These are phyloP conservation scores for Ceratocystis cubensis DNA, from an alignment of 2,329 filamentous ascomycete species.

Conservation along the genomic window DNA sequence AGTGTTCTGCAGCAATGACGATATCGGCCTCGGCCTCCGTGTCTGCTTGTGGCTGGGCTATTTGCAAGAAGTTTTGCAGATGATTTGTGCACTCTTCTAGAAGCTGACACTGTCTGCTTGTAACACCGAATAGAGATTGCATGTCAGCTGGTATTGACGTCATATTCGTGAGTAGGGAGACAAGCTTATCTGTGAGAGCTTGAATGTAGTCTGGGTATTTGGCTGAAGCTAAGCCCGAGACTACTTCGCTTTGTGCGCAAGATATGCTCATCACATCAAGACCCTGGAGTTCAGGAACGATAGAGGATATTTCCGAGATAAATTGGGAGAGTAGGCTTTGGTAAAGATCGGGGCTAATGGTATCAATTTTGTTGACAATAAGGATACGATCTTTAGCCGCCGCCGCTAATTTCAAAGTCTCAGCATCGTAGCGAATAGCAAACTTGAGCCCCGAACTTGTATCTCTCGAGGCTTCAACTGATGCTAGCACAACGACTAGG, in stretches of 20 bases:
- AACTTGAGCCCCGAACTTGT: neutral
- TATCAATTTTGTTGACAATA: slow-evolving; percentile 52
- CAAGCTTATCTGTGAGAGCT: slow-evolving; percentile 52
- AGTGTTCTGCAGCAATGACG: slow-evolving; percentile 77
- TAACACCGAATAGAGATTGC: slow-evolving; percentile 79
- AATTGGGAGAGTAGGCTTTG: slow-evolving; percentile 21
- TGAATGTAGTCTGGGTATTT: slow-evolving; percentile 54
- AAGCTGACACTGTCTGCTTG: slow-evolving; percentile 74
- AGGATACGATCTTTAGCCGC: slow-evolving; percentile 39
- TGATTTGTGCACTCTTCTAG: slow-evolving; percentile 59
- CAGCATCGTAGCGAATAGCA: slow-evolving; percentile 40
- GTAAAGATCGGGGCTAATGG: slow-evolving; percentile 32
- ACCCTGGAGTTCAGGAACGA: slow-evolving; percentile 31
- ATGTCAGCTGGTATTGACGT: slow-evolving; percentile 58
- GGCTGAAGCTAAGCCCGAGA: slow-evolving; percentile 8
- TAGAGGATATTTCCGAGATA: neutral
- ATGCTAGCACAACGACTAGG: slow-evolving; percentile 68
- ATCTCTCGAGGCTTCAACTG: slow-evolving; percentile 42
- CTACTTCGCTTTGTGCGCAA: slow-evolving; percentile 39
- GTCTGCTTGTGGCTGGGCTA: slow-evolving; percentile 34
- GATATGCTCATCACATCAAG: slow-evolving; percentile 31
- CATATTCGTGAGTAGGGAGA: slow-evolving; percentile 55
- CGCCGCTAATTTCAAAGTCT: slow-evolving; percentile 43
- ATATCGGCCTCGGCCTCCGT: slow-evolving; percentile 54
- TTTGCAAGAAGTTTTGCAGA: slow-evolving; percentile 59